phyloP scores from a whole-genome alignment of 1,139 yeast genomes.

The Kurtzmaniella quercitrusa region DNA sequence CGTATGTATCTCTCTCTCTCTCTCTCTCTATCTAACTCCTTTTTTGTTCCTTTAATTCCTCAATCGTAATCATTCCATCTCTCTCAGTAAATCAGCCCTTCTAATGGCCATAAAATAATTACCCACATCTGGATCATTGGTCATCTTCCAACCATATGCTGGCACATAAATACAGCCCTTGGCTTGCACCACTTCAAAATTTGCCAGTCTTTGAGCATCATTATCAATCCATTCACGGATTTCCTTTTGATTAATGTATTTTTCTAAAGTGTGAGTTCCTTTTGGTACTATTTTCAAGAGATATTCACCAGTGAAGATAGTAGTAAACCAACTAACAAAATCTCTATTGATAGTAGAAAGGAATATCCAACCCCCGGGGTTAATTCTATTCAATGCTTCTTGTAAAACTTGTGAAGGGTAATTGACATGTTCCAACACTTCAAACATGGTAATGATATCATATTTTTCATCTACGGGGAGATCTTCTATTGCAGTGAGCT shows the following conservation, averaged over 20 bases:
- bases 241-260: conserved; percentile 78
- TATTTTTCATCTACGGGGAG: conserved; percentile 43
- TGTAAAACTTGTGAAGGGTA: conserved; percentile 70
- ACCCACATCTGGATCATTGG: conserved; percentile 58
- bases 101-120: conserved; percentile 85
- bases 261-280: conserved; percentile 86
- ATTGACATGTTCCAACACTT: conserved; percentile 90
- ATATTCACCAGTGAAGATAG: conserved; percentile 87
- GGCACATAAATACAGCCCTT: conserved; percentile 86
- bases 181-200: conserved; percentile 57
- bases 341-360: conserved; percentile 91
- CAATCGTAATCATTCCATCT: conserved; percentile 10
- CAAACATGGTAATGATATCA: conserved; percentile 88
- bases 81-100: no score
- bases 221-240: conserved; percentile 59
- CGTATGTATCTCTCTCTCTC: no score
- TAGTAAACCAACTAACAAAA: conserved; percentile 85
- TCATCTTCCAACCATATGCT: conserved; percentile 77
- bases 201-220: conserved; percentile 25
- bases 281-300: conserved; percentile 76
- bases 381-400: conserved; percentile 63
- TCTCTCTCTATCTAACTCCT: no score
- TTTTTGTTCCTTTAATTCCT: no score
- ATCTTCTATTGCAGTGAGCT: conserved; percentile 58
- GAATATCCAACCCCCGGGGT: conserved; percentile 81